These are phyloP conservation scores for Metarhizium album DNA, from an alignment of 2,329 filamentous ascomycete genomes.

Conservation along the genomic window DNA sequence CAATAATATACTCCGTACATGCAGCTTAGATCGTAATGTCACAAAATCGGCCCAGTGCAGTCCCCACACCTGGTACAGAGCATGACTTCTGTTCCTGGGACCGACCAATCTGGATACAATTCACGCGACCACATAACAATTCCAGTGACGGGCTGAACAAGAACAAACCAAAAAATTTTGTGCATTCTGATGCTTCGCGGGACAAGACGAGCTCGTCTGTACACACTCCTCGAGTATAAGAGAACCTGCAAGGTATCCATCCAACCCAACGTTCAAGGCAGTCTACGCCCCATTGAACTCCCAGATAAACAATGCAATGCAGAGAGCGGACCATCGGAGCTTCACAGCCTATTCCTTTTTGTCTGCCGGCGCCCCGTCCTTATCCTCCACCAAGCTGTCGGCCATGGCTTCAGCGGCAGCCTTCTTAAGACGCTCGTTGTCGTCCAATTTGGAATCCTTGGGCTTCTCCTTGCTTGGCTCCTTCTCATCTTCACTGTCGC, in stretches of 20 bases:
- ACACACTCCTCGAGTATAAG: background rate
- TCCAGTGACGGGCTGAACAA: background rate
- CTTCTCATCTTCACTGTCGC: slow-evolving; percentile 92
- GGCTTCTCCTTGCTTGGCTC: slow-evolving; percentile 35
- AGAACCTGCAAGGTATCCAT: background rate
- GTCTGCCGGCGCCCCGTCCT: slow-evolving; percentile 19
- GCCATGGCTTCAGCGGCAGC: slow-evolving; percentile 52
- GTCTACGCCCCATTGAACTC: slow-evolving; percentile 1
- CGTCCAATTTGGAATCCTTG: slow-evolving; percentile 42
- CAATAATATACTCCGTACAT: no score
- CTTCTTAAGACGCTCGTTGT: slow-evolving; percentile 53
- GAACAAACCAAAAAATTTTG: background rate
- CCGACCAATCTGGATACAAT: background rate
- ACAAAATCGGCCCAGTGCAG: background rate
- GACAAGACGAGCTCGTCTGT: background rate
- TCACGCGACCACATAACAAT: background rate
- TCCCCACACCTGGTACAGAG: background rate
- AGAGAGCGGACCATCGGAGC: background rate
- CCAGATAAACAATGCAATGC: background rate
- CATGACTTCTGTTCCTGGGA: background rate
- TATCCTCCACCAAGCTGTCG: slow-evolving; percentile 38
- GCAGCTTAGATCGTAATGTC: background rate
- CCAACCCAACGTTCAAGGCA: background rate
- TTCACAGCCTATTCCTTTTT: slow-evolving; percentile 23
- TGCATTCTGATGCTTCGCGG: slow-evolving; percentile 4